Percentiles rank a stretch among this genome's conserved stretches.
Evolutionary conservation across 257 asterid species (phyloP).

Genomic region (Echites panduratus): DNA sequence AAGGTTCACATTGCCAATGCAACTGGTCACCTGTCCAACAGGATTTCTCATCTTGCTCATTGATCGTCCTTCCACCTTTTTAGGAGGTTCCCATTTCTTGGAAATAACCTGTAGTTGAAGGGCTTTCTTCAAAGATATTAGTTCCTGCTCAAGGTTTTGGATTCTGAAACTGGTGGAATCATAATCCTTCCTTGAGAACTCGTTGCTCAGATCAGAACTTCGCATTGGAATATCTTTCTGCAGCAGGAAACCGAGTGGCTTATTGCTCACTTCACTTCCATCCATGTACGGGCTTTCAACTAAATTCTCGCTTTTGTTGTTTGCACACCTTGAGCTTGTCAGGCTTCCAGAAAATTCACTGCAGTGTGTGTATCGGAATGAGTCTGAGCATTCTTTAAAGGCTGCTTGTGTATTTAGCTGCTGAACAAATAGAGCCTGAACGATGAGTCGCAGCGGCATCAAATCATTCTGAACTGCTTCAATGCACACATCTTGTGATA

Average conservation of each 20-base stretch:
- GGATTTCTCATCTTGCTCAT: constrained; percentile 41
- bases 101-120: constrained; percentile 35
- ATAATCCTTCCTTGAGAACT: constrained; percentile 38
- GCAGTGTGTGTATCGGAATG: constrained; percentile 40
- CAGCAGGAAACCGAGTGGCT: constrained; percentile 34
- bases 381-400: constrained; percentile 54
- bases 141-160: constrained; percentile 57
- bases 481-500: constrained; percentile 54
- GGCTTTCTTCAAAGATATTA: constrained; percentile 44
- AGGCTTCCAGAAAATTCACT: constrained; percentile 45
- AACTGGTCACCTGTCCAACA: constrained; percentile 34
- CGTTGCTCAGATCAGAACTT: constrained; percentile 24
- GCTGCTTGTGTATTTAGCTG: constrained; percentile 68
- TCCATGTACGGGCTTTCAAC: constrained; percentile 37
- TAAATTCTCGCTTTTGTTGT: constrained; percentile 41
- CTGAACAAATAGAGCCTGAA: constrained; percentile 75
- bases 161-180: constrained; percentile 71
- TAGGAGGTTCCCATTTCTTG: constrained; percentile 25
- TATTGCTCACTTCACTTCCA: constrained; percentile 31
- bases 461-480: constrained; percentile 65
- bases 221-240: constrained; percentile 30
- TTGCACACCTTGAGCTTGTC: constrained; percentile 43
- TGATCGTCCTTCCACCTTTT: constrained; percentile 30
- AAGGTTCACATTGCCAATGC: constrained; percentile 55
- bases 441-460: constrained; percentile 67